A percentile compares a stretch with the other conserved stretches of the same genome.
phyloP scores from a whole-genome alignment of 805 yeast species.

The Ogataea thermomethanolica region DNA sequence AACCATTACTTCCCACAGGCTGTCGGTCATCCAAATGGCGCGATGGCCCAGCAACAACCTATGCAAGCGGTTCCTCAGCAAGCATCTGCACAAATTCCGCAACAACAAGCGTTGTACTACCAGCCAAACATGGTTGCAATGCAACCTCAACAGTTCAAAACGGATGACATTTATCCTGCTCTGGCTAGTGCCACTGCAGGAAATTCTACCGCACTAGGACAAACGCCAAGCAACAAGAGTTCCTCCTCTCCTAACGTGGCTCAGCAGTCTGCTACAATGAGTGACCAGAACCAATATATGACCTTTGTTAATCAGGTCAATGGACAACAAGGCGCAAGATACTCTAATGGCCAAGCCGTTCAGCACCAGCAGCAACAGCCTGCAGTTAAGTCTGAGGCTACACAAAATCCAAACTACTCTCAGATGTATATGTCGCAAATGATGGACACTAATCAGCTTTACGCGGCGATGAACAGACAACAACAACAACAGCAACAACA shows the following conservation, averaged over 20 bases:
- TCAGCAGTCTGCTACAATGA: conserved; percentile 19
- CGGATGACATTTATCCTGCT: conserved; percentile 26
- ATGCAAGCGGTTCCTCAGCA: conserved; percentile 15
- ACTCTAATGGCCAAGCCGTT: conserved; percentile 17
- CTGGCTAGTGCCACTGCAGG: conserved; percentile 8
- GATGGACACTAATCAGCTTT: conserved; percentile 24
- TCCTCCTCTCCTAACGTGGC: conserved; percentile 24
- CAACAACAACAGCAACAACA: conserved; percentile 17
- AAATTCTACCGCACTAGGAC: conserved; percentile 10
- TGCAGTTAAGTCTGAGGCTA: conserved; percentile 15
- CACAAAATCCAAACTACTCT: conserved; percentile 20
- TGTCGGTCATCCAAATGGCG: conserved; percentile 19
- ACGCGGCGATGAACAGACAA: conserved; percentile 24
- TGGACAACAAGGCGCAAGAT: conserved; percentile 21
- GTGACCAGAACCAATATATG: conserved; percentile 22
- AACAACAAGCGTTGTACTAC: conserved; percentile 15
- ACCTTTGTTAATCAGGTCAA: conserved; percentile 21
- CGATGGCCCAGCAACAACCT: conserved; percentile 16
- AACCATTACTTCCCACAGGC: conserved; percentile 22
- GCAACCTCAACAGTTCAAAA: conserved; percentile 22
- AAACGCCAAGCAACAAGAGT: conserved; percentile 13
- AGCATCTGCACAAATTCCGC: conserved; percentile 4
- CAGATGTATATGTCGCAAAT: conserved; percentile 22
- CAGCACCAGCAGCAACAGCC: conserved; percentile 14
- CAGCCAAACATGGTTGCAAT: conserved; percentile 17